Base-by-base conservation (phyloP, 2,329 filamentous ascomycete species). In the Ilyonectria destructans region DNA sequence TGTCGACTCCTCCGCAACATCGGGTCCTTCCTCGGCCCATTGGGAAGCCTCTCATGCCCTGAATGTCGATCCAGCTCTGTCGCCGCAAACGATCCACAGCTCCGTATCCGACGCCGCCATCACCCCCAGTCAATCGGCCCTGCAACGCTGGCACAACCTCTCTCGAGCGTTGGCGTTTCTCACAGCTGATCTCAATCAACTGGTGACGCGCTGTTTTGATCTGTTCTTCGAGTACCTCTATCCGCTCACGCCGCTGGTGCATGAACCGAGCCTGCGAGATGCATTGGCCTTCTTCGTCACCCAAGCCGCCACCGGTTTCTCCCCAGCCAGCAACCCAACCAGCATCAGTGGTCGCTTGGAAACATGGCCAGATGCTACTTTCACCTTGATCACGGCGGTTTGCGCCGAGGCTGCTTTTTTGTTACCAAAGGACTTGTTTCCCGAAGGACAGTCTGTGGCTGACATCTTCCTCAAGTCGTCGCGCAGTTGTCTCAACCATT, bases 141-240 rank as follows among this genome's bases (percentile, higher is more conserved):
- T 76, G n/a, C 69, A 71, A n/a, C 69, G 78, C 46, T 81, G 80
- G 80, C 72, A 71, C 51, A 65, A 67, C 17, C 65, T 81, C 12
- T 71, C 72, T 4, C 61, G 70, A 2, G 64, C 74, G 9, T 49
- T 81, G 58, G 68, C 75, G 1, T 62, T 77, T 15, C 69, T 74
- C 46, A 74, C 75, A 31, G 63, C 68, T 17, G 68, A 71, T 54
- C 62, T 79, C 9, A 73, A 80, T 29, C 68, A 68, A 6, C 70
- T 78, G 6, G 74, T 80, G 7, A 75, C 72, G 26, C 73, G 75
- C 29, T 84, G 81, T 58, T 76, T 84, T 35, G 77, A 82, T 62
- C 69, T 84, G 21, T 84, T 83, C 65, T 84, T 83, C 35, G 77
- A 83, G 58, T 83, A 83, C 56, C 80, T 84, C 2, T 84, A 81